Base-by-base conservation (phyloP, 768 basidiomycete species). In the Naganishia vaughanmartiniae region DNA sequence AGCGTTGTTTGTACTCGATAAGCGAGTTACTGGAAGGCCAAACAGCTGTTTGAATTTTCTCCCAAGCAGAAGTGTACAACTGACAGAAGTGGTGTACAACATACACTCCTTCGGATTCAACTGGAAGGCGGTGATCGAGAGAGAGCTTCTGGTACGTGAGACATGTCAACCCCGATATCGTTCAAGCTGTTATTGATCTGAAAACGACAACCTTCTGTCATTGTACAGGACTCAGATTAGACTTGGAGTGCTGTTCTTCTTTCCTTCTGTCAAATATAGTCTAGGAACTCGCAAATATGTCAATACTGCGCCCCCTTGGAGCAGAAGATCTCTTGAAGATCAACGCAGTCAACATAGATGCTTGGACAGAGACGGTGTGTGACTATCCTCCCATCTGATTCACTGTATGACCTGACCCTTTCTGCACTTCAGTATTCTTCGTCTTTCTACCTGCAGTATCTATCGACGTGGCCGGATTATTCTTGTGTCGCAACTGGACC, bases 351-450 rank as follows among this genome's bases (percentile, higher is more conserved):
- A 98, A 99, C 82, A 83, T 95, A 77, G 95, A 98, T 81, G 84
- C 93, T 54, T 97, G 92, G 92, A 97, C 96, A 54, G 95, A 98
- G 83, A 98, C 96, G 26, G 94, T 93, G 75, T 77, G 88, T 83
- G 74, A 68, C 54, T 71, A 9, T 74, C 70, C 15, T 76, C 75
- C 45, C 15, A 1, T 57, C 39, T 71, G 2, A 72, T 76, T 73
- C 74, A 74, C 76, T 30, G 70, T 15, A 73, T 46, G 76, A 74
- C 55, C 78, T 73, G 66, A 39, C 73, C 3, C 26, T 21, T 2
- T 34, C 10, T 26, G 21, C 12, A 28, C 4, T 36, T 17, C 74
- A 94, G 91, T 97, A 93, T 81, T 89, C 89, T 57, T 89, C 92
- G 75, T 86, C 85, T 28, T 96, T 95, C 81, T 96, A 97, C 79